These are phyloP conservation scores for Colletotrichum magnum DNA, from an alignment of 2,329 filamentous ascomycete genomes.

Conservation along the genomic window DNA sequence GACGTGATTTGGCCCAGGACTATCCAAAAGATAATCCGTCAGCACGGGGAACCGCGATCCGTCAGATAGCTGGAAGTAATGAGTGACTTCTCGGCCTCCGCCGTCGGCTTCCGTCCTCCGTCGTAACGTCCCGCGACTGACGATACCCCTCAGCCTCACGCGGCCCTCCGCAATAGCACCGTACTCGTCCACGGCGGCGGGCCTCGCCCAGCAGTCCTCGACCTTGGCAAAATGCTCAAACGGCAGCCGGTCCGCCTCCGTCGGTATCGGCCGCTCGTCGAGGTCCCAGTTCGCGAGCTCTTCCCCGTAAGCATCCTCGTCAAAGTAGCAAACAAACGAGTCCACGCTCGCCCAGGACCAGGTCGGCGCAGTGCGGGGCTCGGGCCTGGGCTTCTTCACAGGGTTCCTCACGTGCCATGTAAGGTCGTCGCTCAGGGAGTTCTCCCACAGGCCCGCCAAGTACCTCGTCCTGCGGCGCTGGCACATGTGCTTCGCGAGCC, in stretches of 20 bases:
- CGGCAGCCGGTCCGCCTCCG: background rate
- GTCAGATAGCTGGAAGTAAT: background rate
- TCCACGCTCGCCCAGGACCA: conserved; percentile 41
- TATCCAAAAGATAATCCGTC: conserved; percentile 4
- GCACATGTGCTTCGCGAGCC: conserved; percentile 36
- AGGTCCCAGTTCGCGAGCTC: background rate
- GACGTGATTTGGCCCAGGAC: background rate
- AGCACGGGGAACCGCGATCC: conserved; percentile 5
- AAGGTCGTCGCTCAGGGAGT: conserved; percentile 35
- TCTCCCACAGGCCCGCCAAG: conserved; percentile 36
- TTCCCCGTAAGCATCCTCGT: conserved; percentile 22
- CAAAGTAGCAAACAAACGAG: conserved; percentile 13
- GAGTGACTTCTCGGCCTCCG: background rate
- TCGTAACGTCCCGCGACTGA: background rate
- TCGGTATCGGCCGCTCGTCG: background rate
- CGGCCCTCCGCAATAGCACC: background rate
- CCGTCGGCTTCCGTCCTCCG: background rate
- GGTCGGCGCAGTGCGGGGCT: conserved; percentile 1
- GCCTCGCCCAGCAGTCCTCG: conserved; percentile 6
- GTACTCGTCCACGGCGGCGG: conserved; percentile 1
- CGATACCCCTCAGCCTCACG: background rate
- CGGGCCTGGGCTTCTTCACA: conserved; percentile 1
- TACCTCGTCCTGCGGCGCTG: conserved; percentile 16
- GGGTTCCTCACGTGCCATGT: conserved; percentile 24
- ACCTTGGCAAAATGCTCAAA: conserved; percentile 7